A percentile compares a stretch with the other conserved stretches of the same genome.
These are phyloP conservation scores for Lobosporangium transversale DNA, from an alignment of 192 early-diverging fungal species.

Conservation along the genomic window DNA sequence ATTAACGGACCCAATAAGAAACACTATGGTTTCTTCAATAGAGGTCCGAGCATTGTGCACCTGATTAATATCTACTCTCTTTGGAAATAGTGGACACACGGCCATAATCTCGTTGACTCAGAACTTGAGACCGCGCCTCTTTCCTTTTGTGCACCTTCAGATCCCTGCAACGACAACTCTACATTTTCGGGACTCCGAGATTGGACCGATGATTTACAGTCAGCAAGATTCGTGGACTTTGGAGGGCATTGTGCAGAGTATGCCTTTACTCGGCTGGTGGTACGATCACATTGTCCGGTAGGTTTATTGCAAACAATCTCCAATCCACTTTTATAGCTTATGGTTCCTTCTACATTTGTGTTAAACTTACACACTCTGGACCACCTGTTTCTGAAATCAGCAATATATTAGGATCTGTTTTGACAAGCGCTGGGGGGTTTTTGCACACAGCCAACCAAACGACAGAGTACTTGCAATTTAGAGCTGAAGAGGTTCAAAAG, in stretches of 20 bases:
- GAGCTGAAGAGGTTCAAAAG: slow-evolving; percentile 49
- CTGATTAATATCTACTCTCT: too few relatives aligned
- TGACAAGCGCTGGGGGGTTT: slow-evolving; percentile 61
- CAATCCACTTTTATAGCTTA: neutral
- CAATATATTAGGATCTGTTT: slow-evolving; percentile 57
- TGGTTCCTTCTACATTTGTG: neutral
- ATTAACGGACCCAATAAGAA: too few relatives aligned
- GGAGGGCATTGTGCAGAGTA: slow-evolving; percentile 62
- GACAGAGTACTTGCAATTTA: slow-evolving; percentile 41
- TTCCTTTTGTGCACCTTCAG: slow-evolving; percentile 58
- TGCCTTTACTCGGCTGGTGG: slow-evolving; percentile 66
- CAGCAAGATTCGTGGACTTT: slow-evolving; percentile 70
- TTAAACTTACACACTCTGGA: neutral
- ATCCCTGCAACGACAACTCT: slow-evolving; percentile 62
- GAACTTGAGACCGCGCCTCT: slow-evolving; percentile 59
- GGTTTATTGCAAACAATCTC: too few relatives aligned
- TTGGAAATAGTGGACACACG: slow-evolving; percentile 58
- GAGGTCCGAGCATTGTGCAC: too few relatives aligned
- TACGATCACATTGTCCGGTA: slow-evolving; percentile 63
- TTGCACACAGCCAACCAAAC: slow-evolving; percentile 58
- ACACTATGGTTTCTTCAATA: too few relatives aligned
- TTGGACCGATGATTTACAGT: slow-evolving; percentile 59
- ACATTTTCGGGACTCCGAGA: slow-evolving; percentile 55
- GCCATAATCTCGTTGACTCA: slow-evolving; percentile 61
- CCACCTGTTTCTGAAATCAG: too few relatives aligned